Base-by-base conservation (phyloP, 192 early-diverging fungal species). In the Backusella mclennaniae region DNA sequence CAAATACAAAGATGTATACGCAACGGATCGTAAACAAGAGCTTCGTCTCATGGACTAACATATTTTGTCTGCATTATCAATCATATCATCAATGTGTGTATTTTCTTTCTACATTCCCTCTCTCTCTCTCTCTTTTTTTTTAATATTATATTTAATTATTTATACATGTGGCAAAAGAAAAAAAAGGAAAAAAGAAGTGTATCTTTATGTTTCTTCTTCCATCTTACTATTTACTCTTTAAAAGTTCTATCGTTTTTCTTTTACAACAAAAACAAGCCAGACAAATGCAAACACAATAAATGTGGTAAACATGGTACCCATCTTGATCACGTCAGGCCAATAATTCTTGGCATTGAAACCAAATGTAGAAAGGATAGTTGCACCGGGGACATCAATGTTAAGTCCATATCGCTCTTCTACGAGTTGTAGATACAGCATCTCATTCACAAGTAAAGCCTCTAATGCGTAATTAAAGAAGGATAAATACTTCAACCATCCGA, bases 391-490 rank as follows among this genome's bases (percentile, higher is more conserved):
- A 77, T 95, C 91, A 69, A 96, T 96, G 63, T 92, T 87, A 23
- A 96, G 83, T 8, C 95, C 94, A 86, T 90, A 94, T 49, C 91
- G 89, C 33, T 92, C 90, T 66, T 96, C 94, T 41, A 90, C 86
- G 8, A 96, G 80, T 67, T 91, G 91, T 41, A 96, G 83, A 49
- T 93, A 89, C 1, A 92, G 87, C 17, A 98, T 87, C 81, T 98
- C 96, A 79, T 97, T 98, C 38, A 96, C 95, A 31, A 96, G 83
- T 35, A 98, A 74, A 0, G 96, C 94, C 73, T 98, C 96, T 67
- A 96, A 90, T 7, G 93, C 96, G 80, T 92, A 89, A 69, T 98
- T 96, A 80, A 96, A 98, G 74, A 96, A 95, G 19, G 94, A 95
- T 4, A 95, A 73, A 11, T 89, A 75, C 74, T 94, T 88, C 6